A percentile compares a stretch with the other conserved stretches of the same genome.
Evolutionary conservation across 1,139 yeast genomes (phyloP).

Genomic region (Sugiyamaella paludigena): DNA sequence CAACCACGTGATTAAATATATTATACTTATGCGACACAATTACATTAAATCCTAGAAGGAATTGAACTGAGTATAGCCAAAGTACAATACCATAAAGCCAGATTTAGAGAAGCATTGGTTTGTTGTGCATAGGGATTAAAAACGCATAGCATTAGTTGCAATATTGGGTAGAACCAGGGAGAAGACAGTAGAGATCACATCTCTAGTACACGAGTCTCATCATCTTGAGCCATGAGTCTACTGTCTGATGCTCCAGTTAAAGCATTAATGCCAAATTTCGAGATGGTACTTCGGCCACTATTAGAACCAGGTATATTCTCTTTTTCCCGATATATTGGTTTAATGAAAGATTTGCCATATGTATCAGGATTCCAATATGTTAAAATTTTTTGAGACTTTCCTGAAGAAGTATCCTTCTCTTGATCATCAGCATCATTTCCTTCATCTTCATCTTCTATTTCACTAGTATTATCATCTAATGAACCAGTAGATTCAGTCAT

Average conservation of each 20-base stretch:
- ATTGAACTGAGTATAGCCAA: neutral
- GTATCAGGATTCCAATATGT: conserved; percentile 29
- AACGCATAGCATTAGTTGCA: conserved; percentile 4
- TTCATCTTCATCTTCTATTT: conserved; percentile 6
- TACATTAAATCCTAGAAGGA: too few relatives aligned
- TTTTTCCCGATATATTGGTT: conserved; percentile 23
- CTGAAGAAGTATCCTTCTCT: conserved; percentile 25
- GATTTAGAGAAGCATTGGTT: too few relatives aligned
- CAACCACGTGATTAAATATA: too few relatives aligned
- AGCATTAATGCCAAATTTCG: conserved; percentile 17
- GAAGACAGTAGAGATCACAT: conserved; percentile 11
- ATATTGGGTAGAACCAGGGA: neutral
- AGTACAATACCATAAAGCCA: conserved; percentile 5
- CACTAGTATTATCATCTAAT: conserved; percentile 4
- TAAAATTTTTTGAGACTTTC: conserved; percentile 20
- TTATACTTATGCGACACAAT: too few relatives aligned
- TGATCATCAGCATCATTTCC: conserved; percentile 23
- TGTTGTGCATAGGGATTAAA: neutral
- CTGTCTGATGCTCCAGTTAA: conserved; percentile 5
- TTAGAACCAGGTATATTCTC: conserved; percentile 1
- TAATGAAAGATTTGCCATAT: conserved; percentile 37
- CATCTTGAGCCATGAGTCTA: conserved; percentile 15
- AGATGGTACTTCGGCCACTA: conserved; percentile 1
- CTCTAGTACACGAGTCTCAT: conserved; percentile 23
- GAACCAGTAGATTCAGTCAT: conserved; percentile 29